phyloP scores from a whole-genome alignment of 441 rosid genomes.

The Mallotus japonicus region DNA sequence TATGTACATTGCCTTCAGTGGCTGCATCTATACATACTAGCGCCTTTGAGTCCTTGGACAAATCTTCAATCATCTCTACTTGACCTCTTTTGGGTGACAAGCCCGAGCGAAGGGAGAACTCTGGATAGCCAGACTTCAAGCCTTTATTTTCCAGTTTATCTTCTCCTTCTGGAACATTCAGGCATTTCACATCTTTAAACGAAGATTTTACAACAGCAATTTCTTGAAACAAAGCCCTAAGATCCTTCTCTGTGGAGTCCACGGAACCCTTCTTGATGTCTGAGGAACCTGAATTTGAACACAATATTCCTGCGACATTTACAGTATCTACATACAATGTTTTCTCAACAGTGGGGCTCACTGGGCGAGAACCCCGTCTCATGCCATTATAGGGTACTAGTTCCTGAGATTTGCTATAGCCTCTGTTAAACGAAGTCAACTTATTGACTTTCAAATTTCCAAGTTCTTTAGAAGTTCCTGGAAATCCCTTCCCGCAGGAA shows the following conservation, averaged over 20 bases:
- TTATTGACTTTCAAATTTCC: slow-evolving; percentile 35
- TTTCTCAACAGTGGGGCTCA: slow-evolving; percentile 59
- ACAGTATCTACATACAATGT: slow-evolving; percentile 55
- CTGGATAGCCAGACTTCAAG: slow-evolving; percentile 14
- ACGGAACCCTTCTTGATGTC: slow-evolving; percentile 26
- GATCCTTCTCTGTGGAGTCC: slow-evolving; percentile 23
- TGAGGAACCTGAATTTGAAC: slow-evolving; percentile 30
- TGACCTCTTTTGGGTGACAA: slow-evolving; percentile 22
- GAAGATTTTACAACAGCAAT: slow-evolving; percentile 19
- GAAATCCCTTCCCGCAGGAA: slow-evolving; percentile 49
- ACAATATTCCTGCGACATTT: slow-evolving; percentile 28
- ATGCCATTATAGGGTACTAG: slow-evolving; percentile 33
- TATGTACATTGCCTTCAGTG: slow-evolving; percentile 28
- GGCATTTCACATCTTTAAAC: slow-evolving; percentile 26
- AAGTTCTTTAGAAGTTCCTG: slow-evolving; percentile 53
- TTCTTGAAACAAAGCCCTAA: slow-evolving; percentile 23
- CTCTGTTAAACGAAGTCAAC: slow-evolving; percentile 35
- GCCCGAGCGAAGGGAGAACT: slow-evolving; percentile 22
- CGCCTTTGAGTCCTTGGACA: slow-evolving; percentile 35
- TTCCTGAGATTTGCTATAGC: slow-evolving; percentile 64
- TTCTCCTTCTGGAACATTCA: slow-evolving; percentile 14
- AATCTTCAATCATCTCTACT: slow-evolving; percentile 23
- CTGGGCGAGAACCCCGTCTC: slow-evolving; percentile 36
- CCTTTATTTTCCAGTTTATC: slow-evolving; percentile 8
- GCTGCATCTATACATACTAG: slow-evolving; percentile 30